A percentile compares a stretch with the other conserved stretches of the same genome.
Conservation (phyloP, 2,329 filamentous ascomycete species). For the Westerdykella sp. region DNA sequence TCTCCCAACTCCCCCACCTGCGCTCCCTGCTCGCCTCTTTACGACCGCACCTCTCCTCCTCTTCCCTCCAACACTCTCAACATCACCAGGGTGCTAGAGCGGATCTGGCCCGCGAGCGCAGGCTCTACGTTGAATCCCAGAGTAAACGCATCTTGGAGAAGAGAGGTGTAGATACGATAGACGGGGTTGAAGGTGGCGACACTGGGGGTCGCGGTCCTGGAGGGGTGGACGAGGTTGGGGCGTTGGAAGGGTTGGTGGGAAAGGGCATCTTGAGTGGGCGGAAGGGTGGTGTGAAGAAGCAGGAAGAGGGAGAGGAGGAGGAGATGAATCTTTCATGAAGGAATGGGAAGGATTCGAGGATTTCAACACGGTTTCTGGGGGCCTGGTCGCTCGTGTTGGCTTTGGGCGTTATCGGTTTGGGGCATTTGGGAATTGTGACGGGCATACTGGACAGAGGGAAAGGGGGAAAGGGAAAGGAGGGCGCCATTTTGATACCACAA, state of each 20-base stretch:
- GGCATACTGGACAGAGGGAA: too few species aligned
- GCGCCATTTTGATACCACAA: too few species aligned
- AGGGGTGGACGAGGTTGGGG: too few species aligned
- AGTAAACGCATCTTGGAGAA: slow-evolving; percentile 71
- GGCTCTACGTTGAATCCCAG: slow-evolving; percentile 77
- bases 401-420: not conserved
- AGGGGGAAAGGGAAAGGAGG: too few species aligned
- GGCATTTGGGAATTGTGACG: too few species aligned
- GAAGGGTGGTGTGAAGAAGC: slow-evolving; percentile 2
- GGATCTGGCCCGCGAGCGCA: slow-evolving; percentile 60
- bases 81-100: slow-evolving; percentile 23
- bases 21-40: slow-evolving; percentile 63
- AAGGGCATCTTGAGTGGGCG: slow-evolving; percentile 12
- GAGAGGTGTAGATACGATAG: slow-evolving; percentile 54
- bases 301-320: slow-evolving; percentile 8
- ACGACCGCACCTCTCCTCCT: slow-evolving; percentile 54
- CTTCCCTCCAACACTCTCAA: slow-evolving; percentile 15
- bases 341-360: not conserved
- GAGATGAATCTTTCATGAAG: slow-evolving; percentile 18
- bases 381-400: slow-evolving; percentile 1
- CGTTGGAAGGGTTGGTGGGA: slow-evolving; percentile 4
- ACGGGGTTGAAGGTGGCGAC: slow-evolving; percentile 15
- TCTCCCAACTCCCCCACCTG: slow-evolving; percentile 77
- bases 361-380: too few species aligned
- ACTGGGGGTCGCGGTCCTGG: too few species aligned